Conservation (phyloP, 1,139 yeast species). For the Lodderomyces pseudojiufengensis region DNA sequence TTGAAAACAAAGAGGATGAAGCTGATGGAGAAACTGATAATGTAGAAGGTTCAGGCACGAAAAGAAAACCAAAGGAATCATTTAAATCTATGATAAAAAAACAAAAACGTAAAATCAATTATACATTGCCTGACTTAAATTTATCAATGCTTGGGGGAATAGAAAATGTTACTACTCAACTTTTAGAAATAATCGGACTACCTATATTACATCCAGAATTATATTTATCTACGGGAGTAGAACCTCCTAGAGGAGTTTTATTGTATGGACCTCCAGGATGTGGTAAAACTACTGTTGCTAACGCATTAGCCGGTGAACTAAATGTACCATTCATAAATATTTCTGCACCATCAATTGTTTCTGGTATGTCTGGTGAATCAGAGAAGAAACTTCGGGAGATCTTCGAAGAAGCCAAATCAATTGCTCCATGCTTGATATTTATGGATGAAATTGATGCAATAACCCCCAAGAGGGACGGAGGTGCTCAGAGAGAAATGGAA, state of each 20-base stretch:
- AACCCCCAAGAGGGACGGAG: conserved; percentile 93
- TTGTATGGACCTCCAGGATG: conserved; percentile 99
- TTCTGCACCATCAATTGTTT: conserved; percentile 94
- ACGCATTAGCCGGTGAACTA: conserved; percentile 92
- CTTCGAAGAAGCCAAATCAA: conserved; percentile 83
- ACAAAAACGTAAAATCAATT: conserved; percentile 49
- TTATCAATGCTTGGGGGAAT: conserved; percentile 85
- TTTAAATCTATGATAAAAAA: conserved; percentile 26
- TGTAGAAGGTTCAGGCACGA: conserved; percentile 19
- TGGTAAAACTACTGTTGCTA: conserved; percentile 95
- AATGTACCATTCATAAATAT: conserved; percentile 89
- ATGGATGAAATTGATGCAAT: conserved; percentile 97
- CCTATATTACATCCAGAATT: conserved; percentile 94
- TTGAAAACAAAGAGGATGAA: conserved; percentile 8
- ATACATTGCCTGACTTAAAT: conserved; percentile 66
- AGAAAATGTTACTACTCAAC: conserved; percentile 74
- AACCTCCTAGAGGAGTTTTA: conserved; percentile 94
- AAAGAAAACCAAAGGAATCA: conserved; percentile 31
- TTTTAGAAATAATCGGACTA: conserved; percentile 85
- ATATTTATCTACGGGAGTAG: conserved; percentile 81
- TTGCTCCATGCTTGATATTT: conserved; percentile 91
- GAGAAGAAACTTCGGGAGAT: conserved; percentile 91
- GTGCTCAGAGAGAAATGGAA: conserved; percentile 98
- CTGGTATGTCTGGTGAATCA: conserved; percentile 99
- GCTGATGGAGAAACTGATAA: conserved; percentile 5